These are phyloP conservation scores for Friedmanniomyces endolithicus DNA, from an alignment of 495 filamentous ascomycete genomes.

Conservation along the genomic window DNA sequence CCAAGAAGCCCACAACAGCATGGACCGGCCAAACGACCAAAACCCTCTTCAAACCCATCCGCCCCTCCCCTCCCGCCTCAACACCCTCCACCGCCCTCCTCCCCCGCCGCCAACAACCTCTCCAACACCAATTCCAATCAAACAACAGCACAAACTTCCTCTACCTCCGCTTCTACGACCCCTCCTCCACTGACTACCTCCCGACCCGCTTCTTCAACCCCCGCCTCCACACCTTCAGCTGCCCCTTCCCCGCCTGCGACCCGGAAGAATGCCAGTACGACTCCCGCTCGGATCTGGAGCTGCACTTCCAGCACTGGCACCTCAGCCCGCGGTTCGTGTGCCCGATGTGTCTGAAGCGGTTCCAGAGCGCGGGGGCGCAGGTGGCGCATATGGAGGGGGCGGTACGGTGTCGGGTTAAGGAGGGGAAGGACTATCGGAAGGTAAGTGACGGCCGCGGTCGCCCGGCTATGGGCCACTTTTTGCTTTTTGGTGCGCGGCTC, in stretches of 20 bases:
- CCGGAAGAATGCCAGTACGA: constrained; percentile 8
- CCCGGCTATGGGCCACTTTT: not conserved
- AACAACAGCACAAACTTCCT: constrained; percentile 19
- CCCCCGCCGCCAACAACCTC: not conserved
- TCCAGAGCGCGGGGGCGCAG: constrained; percentile 34
- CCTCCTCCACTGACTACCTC: constrained; percentile 20
- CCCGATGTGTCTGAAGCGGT: constrained; percentile 36
- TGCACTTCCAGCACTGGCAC: constrained; percentile 23
- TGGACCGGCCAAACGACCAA: not conserved
- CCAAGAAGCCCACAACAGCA: not conserved
- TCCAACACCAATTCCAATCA: not conserved
- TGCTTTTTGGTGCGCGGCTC: too few species aligned
- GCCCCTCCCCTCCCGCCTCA: not conserved
- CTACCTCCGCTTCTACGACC: constrained; percentile 28
- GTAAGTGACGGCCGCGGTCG: not conserved
- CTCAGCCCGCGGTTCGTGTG: constrained; percentile 18
- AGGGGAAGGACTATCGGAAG: constrained; percentile 22
- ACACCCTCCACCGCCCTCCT: not conserved
- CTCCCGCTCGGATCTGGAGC: constrained; percentile 12
- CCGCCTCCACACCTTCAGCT: constrained; percentile 20
- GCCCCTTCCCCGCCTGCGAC: constrained; percentile 27
- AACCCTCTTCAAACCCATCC: not conserved
- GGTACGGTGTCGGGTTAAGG: constrained; percentile 35
- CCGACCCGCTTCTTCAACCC: constrained; percentile 24
- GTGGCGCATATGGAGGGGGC: constrained; percentile 40